Evolutionary conservation across 768 basidiomycete genomes (phyloP).

Genomic region (Megacollybia marginata): DNA sequence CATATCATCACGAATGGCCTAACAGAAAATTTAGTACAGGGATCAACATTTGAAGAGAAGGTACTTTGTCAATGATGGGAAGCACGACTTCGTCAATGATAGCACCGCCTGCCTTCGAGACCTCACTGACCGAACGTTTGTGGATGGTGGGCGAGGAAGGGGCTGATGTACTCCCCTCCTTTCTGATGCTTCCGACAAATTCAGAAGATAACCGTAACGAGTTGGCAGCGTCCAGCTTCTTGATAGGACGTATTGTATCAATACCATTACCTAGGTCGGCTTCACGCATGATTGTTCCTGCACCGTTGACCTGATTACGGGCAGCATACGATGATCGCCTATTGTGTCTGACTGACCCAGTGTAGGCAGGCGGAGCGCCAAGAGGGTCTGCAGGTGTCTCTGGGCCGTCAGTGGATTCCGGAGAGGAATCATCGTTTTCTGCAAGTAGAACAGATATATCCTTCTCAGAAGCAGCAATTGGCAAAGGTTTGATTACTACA

Average conservation of each 20-base stretch:
- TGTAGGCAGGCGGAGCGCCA: constrained; percentile 70
- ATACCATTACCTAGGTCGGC: constrained; percentile 84
- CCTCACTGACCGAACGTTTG: constrained; percentile 46
- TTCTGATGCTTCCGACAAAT: constrained; percentile 68
- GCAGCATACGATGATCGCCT: constrained; percentile 77
- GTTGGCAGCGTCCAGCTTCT: constrained; percentile 78
- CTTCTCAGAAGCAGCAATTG: constrained; percentile 30
- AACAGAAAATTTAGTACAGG: constrained; percentile 2
- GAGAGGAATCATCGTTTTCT: constrained; percentile 24
- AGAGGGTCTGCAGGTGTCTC: constrained; percentile 24
- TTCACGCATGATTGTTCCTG: constrained; percentile 70
- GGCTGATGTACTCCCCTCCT: constrained; percentile 38
- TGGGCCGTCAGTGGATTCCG: constrained; percentile 37
- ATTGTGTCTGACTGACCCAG: constrained; percentile 52
- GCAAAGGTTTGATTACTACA: constrained; percentile 50
- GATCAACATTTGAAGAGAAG: constrained; percentile 11
- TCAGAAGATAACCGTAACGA: constrained; percentile 75
- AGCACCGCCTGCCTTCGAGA: constrained; percentile 52
- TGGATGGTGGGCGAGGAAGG: constrained; percentile 45
- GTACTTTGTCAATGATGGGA: constrained; percentile 69
- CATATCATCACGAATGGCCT: constrained; percentile 80
- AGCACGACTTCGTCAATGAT: constrained; percentile 83
- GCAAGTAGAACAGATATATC: constrained; percentile 33
- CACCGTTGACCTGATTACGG: constrained; percentile 50
- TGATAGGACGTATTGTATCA: constrained; percentile 89